phyloP scores from a whole-genome alignment of 768 basidiomycete genomes.

The Rhodocollybia butyracea region DNA sequence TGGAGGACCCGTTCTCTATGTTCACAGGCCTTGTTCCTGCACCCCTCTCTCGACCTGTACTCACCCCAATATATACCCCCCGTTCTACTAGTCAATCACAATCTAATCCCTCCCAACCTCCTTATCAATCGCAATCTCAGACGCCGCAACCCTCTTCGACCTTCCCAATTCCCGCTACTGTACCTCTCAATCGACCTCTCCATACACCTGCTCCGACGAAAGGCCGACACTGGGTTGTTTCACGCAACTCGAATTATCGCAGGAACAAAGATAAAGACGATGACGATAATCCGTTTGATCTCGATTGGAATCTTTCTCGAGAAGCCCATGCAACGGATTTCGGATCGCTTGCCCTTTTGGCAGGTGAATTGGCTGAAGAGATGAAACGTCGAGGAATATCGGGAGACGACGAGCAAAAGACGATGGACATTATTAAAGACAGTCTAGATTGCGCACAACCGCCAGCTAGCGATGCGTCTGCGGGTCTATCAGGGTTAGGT shows the following conservation, averaged over 20 bases:
- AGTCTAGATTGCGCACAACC: conserved; percentile 28
- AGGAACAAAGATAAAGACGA: conserved; percentile 53
- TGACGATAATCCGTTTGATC: conserved; percentile 34
- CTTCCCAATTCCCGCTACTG: conserved; percentile 24
- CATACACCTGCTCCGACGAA: conserved; percentile 18
- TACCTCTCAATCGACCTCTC: conserved; percentile 19
- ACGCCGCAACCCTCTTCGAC: conserved; percentile 21
- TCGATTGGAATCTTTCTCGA: conserved; percentile 45
- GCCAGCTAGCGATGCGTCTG: conserved; percentile 13
- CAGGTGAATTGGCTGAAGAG: conserved; percentile 44
- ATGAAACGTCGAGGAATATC: conserved; percentile 30
- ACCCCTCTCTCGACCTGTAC: conserved; percentile 46
- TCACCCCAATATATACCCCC: conserved; percentile 57
- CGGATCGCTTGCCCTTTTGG: conserved; percentile 56
- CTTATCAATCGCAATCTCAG: conserved; percentile 13
- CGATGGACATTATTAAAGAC: conserved; percentile 32
- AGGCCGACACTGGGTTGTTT: conserved; percentile 60
- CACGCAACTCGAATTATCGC: conserved; percentile 47
- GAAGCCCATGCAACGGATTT: conserved; percentile 57
- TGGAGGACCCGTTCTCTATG: conserved; percentile 77
- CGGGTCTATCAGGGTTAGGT: conserved; percentile 7
- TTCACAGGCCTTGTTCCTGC: conserved; percentile 64
- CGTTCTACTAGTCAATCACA: conserved; percentile 13
- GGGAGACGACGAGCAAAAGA: conserved; percentile 30
- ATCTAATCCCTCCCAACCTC: not conserved